phyloP scores from a whole-genome alignment of 352 stramenopile species.

The Pythium folliculosum region DNA sequence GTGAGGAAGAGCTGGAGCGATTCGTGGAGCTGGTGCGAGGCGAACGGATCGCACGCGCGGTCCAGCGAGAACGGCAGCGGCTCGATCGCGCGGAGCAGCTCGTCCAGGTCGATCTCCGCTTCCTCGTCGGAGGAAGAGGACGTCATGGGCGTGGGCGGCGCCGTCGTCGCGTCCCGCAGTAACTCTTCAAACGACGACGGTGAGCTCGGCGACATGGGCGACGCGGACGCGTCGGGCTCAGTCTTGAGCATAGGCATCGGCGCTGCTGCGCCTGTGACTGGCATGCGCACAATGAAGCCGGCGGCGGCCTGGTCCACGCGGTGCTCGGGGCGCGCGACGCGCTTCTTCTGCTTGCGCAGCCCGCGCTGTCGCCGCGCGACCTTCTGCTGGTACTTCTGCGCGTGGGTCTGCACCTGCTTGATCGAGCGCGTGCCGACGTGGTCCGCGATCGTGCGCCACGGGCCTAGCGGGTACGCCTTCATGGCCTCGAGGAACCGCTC shows the following conservation, averaged over 20 bases:
- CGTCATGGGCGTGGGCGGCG: background rate
- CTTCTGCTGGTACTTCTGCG: constrained; percentile 89
- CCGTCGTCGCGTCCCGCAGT: constrained; percentile 10
- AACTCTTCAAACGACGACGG: constrained; percentile 27
- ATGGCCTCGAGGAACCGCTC: constrained; percentile 83
- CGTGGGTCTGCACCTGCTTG: constrained; percentile 84
- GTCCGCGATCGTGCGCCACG: constrained; percentile 73
- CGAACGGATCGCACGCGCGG: constrained; percentile 16
- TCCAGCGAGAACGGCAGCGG: constrained; percentile 48
- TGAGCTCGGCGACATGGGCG: constrained; percentile 7
- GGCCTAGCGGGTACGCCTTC: constrained; percentile 75
- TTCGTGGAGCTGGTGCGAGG: constrained; percentile 1
- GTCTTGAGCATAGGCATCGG: background rate
- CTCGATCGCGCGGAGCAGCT: constrained; percentile 31
- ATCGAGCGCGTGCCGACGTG: constrained; percentile 80
- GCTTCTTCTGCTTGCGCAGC: constrained; percentile 86
- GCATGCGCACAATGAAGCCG: constrained; percentile 57
- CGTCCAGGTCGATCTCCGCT: constrained; percentile 23
- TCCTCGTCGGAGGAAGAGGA: constrained; percentile 1
- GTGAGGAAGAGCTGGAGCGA: constrained; percentile 25
- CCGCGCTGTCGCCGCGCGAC: constrained; percentile 77
- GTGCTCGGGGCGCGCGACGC: constrained; percentile 72
- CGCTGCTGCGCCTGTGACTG: background rate
- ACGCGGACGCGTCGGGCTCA: background rate
- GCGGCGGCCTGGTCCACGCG: constrained; percentile 65